phyloP scores from a whole-genome alignment of 2,329 filamentous ascomycete genomes.

The Sarocladium oryzae region DNA sequence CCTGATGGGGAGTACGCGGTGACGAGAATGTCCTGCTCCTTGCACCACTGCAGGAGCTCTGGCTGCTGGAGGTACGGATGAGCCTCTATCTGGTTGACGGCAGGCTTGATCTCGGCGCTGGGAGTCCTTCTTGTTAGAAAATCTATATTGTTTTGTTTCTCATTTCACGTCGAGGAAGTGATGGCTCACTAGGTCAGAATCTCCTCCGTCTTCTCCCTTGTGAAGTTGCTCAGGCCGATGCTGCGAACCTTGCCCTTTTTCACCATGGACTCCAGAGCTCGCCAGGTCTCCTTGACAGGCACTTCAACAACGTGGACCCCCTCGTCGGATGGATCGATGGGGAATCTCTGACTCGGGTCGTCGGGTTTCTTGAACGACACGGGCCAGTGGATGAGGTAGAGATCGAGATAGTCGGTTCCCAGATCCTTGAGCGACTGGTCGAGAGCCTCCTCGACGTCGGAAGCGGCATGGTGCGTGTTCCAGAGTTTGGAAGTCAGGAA shows the following conservation, averaged over 20 bases:
- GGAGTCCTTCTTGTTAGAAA: neutral
- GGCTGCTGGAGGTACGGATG: conserved; percentile 40
- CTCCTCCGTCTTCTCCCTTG: conserved; percentile 43
- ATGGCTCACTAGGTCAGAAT: conserved; percentile 23
- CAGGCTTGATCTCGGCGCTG: conserved; percentile 39
- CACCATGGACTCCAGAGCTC: conserved; percentile 12
- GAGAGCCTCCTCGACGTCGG: conserved; percentile 42
- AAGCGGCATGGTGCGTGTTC: conserved; percentile 47
- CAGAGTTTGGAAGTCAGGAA: conserved; percentile 55
- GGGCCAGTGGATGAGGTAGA: conserved; percentile 46
- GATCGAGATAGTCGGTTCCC: conserved; percentile 44
- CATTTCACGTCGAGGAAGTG: conserved; percentile 22
- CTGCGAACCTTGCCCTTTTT: conserved; percentile 44
- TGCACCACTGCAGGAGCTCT: conserved; percentile 35
- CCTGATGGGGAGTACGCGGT: conserved; percentile 57
- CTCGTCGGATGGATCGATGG: conserved; percentile 37
- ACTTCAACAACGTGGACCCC: conserved; percentile 30
- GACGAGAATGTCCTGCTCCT: conserved; percentile 39
- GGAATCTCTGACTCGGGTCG: conserved; percentile 30
- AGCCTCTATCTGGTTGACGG: conserved; percentile 45
- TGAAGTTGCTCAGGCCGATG: conserved; percentile 56
- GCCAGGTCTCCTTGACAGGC: conserved; percentile 29
- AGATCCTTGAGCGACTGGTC: conserved; percentile 42
- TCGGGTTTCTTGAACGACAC: conserved; percentile 35
- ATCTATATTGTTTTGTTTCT: neutral